Evolutionary conservation across 2,329 filamentous ascomycete species (phyloP), one percentile per base, ranked within the genome.

Genomic region (Colletotrichum sp.): DNA sequence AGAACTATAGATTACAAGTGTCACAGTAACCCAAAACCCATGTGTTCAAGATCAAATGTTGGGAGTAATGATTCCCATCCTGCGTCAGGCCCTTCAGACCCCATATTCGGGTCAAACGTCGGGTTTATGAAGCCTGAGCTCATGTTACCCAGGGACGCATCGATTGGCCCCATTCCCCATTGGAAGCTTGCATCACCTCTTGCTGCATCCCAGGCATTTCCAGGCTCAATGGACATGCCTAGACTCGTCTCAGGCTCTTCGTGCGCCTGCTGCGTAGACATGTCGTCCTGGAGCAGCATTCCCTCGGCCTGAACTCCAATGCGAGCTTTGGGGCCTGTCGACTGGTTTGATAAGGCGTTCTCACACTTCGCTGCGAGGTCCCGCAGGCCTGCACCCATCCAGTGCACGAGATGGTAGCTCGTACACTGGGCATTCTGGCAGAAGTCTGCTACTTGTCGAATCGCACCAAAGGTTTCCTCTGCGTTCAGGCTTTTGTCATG

Each of bases 161-260:
- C 24, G 26, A 60, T 32, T 28, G 26, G 18, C 24, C 57, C 24
- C 6, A 28, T 60, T 24, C 57, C 30, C 57, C 57, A 60, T 9
- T 32, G 26, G 12, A 60, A 32, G 30, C 26, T 32, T 1, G 26
- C 57, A 30, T 12, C 30, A 15, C 30, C 57, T 60, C 26, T 60
- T 32, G 57, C 57, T n/a, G 30, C 30, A 60, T 60, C 30, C 57
- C 57, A 60, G 57, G 57, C 57, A 60, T 60, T 60, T 60, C 57
- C 57, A 15, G 16, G 26, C 26, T 32, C 30, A 16, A 60, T 18
- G 6, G 30, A n/a, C 5, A 32, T 60, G 12, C 30, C 57, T 3
- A 32, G n/a, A 28, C 57, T 60, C 57, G 57, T n/a, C 18, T 60
- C 26, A 13, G 21, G 43, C n/a, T 52, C 43, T 21, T 52, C 10